Evolutionary conservation across 176 grass and related monocot species (phyloP), one percentile per base, ranked within the genome.

Genomic region (Carex kokanica): DNA sequence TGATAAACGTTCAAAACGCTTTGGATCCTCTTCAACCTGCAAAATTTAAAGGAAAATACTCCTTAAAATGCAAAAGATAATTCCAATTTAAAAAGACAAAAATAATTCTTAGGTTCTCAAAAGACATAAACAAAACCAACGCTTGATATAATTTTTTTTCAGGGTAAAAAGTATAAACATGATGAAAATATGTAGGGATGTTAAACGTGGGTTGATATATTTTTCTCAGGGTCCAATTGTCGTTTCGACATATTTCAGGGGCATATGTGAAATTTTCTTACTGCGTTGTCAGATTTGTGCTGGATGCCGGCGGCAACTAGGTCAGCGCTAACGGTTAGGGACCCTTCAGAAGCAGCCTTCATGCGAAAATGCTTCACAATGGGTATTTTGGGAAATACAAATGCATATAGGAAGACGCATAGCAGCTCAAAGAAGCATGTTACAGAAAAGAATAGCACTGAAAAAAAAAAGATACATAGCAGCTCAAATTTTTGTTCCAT

Each of bases 361-460:
- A 80, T 49, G 34, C 90, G 88, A 75, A 89, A 92, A 54, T 81
- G 86, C 74, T 90, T 89, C 43, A 95, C 92, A 55, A 98, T 98
- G 12, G 91, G 96, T 64, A 98, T 81, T 80, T 95, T 98, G 61
- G 91, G 93, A 60, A 98, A 95, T 83, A 95, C 78, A 9, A 90
- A 87, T 15, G 89, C 83, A 78, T 98, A 98, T 10, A 95, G 63
- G 16, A 96, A 68, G 18, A 91, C 84, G 36, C 87, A 96, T 7
- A 91, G 49, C 23, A 96, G 49, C 85, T 92, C 90, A 23, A 92
- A 92, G 43, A 96, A 89, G 58, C 83, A 87, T 74, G 87, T 73
- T 69, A 91, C 88, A 16, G 86, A 78, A 61, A 85, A 92, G 80
- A 95, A 95, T 71, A 95, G 13, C 86, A 92, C 93, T 91, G 90